Base-by-base conservation (phyloP, 2,329 filamentous ascomycete genomes). In the Westerdykella aurantiaca region DNA sequence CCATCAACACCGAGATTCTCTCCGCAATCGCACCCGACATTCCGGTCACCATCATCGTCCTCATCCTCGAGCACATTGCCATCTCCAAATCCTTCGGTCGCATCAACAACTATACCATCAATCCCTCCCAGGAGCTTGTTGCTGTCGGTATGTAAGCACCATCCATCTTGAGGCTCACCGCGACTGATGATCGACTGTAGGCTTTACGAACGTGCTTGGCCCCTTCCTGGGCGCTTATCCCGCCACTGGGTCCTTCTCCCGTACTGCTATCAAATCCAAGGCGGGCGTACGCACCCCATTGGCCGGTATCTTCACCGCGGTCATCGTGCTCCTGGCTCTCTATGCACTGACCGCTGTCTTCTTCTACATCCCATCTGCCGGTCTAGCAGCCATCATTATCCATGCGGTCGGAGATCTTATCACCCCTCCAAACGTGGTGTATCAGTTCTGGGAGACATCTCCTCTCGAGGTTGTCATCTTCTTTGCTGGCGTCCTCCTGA, bases 61-160 rank as follows among this genome's bases (percentile, higher is more conserved):
- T 97, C 45, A 76, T 97, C 31, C 94, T 97, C 48, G 93, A 97
- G 69, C 91, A 97, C 64, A 95, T 97, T 57, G 89, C 91, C 38
- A 96, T 97, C 50, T 88, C 90, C 14, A 98, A 97, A 67, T 96
- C 91, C 0, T 97, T 98, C 55, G 93, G 93, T 9, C 81, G 91
- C 46, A 80, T 96, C 57, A 97, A 96, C 73, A 95, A 95, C 71
- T 98, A 98, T 69, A 84, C 81, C 13, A 96, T 98, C 63, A 83
- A 96, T 56, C 90, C 93, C 0, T 96, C 91, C 0, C 91, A 98
- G 66, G 91, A 98, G 66, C 79, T 98, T 70, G 87, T 98, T 38
- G 91, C 88, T 17, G 95, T 97, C 52, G 91, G 91, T 49, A 35
- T 18, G 33, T 35, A 35, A 14, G 7, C 79, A 13, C n/a, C 5